Conservation (phyloP, 805 yeast genomes). For the Lachancea kluyveri region DNA sequence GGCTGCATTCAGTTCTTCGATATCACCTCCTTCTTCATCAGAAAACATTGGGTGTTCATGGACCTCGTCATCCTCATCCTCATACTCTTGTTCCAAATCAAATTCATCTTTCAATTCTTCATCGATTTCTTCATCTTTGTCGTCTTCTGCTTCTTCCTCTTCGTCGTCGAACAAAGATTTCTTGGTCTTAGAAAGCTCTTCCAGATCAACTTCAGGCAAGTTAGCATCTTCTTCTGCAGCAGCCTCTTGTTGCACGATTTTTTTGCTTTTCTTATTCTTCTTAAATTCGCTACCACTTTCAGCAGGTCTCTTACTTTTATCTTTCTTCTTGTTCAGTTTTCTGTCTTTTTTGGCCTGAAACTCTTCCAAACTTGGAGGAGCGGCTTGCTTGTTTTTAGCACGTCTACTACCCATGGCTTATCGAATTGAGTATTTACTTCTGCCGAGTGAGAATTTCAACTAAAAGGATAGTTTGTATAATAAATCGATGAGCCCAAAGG, state of each 20-base stretch:
- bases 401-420: conserved; percentile 77
- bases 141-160: conserved; percentile 30
- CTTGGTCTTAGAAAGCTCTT: conserved; percentile 62
- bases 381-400: conserved; percentile 87
- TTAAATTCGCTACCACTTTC: conserved; percentile 20
- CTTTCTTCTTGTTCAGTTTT: conserved; percentile 32
- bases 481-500: conserved; percentile 7
- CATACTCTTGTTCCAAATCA: conserved; percentile 54
- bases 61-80: conserved; percentile 33
- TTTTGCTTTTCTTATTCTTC: conserved; percentile 18
- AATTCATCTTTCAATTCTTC: conserved; percentile 39
- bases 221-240: conserved; percentile 37
- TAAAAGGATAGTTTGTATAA: not conserved
- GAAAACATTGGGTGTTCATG: conserved; percentile 68
- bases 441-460: conserved; percentile 1
- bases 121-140: conserved; percentile 16
- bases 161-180: conserved; percentile 69
- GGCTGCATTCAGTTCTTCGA: conserved; percentile 68
- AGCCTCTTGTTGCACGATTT: conserved; percentile 19
- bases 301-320: conserved; percentile 32
- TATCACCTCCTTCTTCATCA: conserved; percentile 64
- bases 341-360: conserved; percentile 48
- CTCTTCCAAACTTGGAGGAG: conserved; percentile 85
- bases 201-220: conserved; percentile 61
- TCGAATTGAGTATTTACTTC: no score